Evolutionary conservation across 169 alveolate species (phyloP).

Genomic region (Cryptosporidium bovis): DNA sequence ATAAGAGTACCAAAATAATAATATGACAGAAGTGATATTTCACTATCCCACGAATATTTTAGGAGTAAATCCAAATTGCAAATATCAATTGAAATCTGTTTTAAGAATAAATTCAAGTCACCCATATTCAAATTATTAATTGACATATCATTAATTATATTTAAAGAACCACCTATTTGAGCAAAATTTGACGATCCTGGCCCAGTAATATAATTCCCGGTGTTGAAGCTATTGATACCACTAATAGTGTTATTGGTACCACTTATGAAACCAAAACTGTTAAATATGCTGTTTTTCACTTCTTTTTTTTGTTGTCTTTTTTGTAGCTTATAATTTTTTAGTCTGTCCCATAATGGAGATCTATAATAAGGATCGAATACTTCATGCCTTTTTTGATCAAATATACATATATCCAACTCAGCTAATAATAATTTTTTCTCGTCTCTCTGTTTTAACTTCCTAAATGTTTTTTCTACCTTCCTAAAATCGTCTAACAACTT

Average conservation of each 20-base stretch:
- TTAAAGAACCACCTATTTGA: constrained; percentile 13
- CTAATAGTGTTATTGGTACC: no score
- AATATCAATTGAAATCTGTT: constrained; percentile 30
- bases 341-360: constrained; percentile 87
- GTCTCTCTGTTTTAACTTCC: constrained; percentile 86
- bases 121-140: not conserved
- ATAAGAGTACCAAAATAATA: constrained; percentile 52
- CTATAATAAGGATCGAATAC: constrained; percentile 83
- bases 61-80: constrained; percentile 25
- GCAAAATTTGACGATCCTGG: not conserved
- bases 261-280: not conserved
- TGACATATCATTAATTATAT: constrained; percentile 20
- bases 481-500: constrained; percentile 85
- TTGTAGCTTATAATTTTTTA: constrained; percentile 79
- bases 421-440: constrained; percentile 86
- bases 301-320: constrained; percentile 62
- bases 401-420: constrained; percentile 82
- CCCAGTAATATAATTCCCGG: not conserved
- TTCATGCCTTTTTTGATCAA: constrained; percentile 86
- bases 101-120: constrained; percentile 15
- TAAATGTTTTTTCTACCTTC: constrained; percentile 81
- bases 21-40: constrained; percentile 31
- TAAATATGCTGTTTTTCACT: constrained; percentile 7
- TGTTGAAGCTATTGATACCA: no score
- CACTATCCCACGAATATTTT: constrained; percentile 50